A percentile compares a stretch with the other conserved stretches of the same genome.
phyloP scores from a whole-genome alignment of 139 green algal species.

The Chlorokybus atmophyticus region DNA sequence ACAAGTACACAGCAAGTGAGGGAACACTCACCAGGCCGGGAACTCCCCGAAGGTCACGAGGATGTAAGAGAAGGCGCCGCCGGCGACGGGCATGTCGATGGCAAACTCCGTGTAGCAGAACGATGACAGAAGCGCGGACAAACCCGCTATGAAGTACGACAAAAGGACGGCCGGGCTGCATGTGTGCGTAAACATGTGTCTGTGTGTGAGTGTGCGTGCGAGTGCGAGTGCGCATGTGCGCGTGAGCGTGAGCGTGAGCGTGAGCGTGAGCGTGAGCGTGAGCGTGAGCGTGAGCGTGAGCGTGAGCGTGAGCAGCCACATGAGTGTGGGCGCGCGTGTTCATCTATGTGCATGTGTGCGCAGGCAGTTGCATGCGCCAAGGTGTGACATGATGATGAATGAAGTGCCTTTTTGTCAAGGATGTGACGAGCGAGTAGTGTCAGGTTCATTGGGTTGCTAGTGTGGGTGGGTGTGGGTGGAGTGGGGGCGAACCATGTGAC shows the following conservation, averaged over 20 bases:
- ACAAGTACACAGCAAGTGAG: too few species aligned
- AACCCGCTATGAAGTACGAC: slow-evolving; percentile 18
- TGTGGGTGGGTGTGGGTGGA: slow-evolving; percentile 14
- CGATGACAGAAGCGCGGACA: slow-evolving; percentile 58
- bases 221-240: neutral
- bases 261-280: neutral
- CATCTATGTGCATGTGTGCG: too few species aligned
- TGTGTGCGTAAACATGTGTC: slow-evolving; percentile 5
- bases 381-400: neutral
- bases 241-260: neutral
- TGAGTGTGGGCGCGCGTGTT: neutral
- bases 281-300: neutral
- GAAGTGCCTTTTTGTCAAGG: neutral
- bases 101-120: slow-evolving; percentile 78
- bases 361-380: neutral
- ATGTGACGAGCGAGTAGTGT: slow-evolving; percentile 31
- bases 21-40: too few species aligned
- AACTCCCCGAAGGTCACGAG: slow-evolving; percentile 61
- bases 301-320: neutral
- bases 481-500: too few species aligned
- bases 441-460: neutral
- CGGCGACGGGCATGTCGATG: slow-evolving; percentile 53
- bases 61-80: slow-evolving; percentile 73
- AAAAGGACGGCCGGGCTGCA: slow-evolving; percentile 7
- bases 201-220: neutral